A percentile compares a stretch with the other conserved stretches of the same genome.
These are phyloP conservation scores for Hypholoma sublateritium DNA, from an alignment of 768 basidiomycete species.

Conservation along the genomic window DNA sequence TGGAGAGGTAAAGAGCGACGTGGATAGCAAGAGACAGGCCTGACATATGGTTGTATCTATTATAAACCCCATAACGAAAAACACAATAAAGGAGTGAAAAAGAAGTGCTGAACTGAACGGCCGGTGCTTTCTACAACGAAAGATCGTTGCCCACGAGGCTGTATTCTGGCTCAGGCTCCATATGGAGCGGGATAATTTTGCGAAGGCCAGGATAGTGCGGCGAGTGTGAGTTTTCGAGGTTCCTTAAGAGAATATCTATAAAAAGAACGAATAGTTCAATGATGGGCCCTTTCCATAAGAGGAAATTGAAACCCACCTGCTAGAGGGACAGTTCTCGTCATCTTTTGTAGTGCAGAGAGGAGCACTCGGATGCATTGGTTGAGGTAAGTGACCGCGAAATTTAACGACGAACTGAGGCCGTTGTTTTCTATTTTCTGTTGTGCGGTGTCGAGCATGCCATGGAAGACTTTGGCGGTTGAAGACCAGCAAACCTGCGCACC, in stretches of 20 bases:
- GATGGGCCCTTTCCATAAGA: neutral
- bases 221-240: slow-evolving; percentile 3
- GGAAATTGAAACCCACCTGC: slow-evolving; percentile 13
- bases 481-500: slow-evolving; percentile 25
- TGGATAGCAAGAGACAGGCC: too few relatives aligned
- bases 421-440: slow-evolving; percentile 10
- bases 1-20: too few relatives aligned
- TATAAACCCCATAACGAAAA: too few relatives aligned
- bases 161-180: neutral
- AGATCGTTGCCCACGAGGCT: neutral
- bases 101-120: neutral
- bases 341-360: slow-evolving; percentile 15
- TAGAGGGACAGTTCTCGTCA: slow-evolving; percentile 16
- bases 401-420: slow-evolving; percentile 12
- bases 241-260: slow-evolving; percentile 1
- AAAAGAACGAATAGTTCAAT: neutral
- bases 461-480: slow-evolving; percentile 22
- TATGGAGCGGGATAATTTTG: neutral
- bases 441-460: slow-evolving; percentile 17
- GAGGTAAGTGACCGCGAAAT: slow-evolving; percentile 17
- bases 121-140: neutral
- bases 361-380: slow-evolving; percentile 18
- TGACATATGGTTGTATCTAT: too few relatives aligned
- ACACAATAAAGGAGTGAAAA: neutral
- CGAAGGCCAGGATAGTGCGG: slow-evolving; percentile 4